Percentiles rank a stretch among this genome's conserved stretches.
Conservation (phyloP, 805 yeast species). For the Metschnikowia sp. region DNA sequence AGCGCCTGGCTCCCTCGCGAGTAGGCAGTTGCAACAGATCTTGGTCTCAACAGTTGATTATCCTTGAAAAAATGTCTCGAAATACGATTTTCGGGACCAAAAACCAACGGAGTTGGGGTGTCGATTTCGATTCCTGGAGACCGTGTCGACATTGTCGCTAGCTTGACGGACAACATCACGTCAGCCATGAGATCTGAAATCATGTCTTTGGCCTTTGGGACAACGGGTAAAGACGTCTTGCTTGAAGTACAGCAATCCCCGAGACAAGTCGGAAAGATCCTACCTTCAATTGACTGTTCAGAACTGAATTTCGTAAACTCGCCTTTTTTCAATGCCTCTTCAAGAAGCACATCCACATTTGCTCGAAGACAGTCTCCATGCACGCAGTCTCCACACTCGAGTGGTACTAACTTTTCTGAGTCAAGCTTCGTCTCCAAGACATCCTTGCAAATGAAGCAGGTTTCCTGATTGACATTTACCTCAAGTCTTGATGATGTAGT, state of each 20-base stretch:
- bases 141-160: conserved; percentile 3
- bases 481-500: conserved; percentile 4
- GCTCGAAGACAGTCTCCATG: conserved; percentile 56
- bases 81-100: conserved; percentile 7
- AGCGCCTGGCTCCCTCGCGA: not conserved
- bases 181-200: conserved; percentile 8
- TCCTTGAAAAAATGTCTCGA: conserved; percentile 11
- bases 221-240: not conserved
- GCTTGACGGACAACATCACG: conserved; percentile 13
- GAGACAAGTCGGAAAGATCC: conserved; percentile 12
- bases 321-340: conserved; percentile 3
- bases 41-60: conserved; percentile 11
- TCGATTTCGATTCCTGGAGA: too few relatives aligned
- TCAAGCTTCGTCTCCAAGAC: conserved; percentile 42
- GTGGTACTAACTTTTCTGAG: conserved; percentile 44
- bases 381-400: conserved; percentile 52
- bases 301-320: not conserved
- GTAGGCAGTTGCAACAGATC: not conserved
- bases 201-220: conserved; percentile 10
- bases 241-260: conserved; percentile 10
- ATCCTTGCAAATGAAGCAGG: conserved; percentile 54
- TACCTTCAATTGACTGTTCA: not conserved
- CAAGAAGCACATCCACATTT: conserved; percentile 11
- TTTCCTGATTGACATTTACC: not conserved
- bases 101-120: conserved; percentile 1